Evolutionary conservation across 106 monocot genomes (phyloP), one percentile per base, ranked within the genome.

Genomic region (Dendrobium huoshanense): DNA sequence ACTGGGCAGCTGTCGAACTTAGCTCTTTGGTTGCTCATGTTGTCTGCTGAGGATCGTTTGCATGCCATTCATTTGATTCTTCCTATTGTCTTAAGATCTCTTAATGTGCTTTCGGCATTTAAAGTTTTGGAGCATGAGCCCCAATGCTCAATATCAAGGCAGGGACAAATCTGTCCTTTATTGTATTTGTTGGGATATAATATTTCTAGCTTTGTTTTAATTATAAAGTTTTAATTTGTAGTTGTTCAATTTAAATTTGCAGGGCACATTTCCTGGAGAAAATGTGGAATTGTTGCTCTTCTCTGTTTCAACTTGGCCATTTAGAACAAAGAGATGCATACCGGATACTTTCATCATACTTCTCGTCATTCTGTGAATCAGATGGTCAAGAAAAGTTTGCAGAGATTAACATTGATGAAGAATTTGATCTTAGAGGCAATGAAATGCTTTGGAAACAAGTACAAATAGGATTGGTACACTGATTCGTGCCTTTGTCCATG

Each of bases 391-490:
- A 72, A 49, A 75, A 70, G 70, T 16, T 40, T 42, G 22, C 68
- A 19, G 56, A 37, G 73, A 67, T 33, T 45, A 18, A 67, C 1
- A 29, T 75, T n/a, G 44, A 5, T 80, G 79, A 86, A 54, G 80
- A 78, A 31, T 88, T 87, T 81, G 83, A 90, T 78, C 11, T 96
- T 54, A 85, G 72, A 81, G 40, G 42, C 61, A 75, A 83, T 72
- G 82, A 79, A 61, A 83, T 88, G 29, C 89, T 94, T 72, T 94
- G 96, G 96, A 81, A 86, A n/a, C 88, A 92, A 85, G 89, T 94
- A 27, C 85, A 77, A 13, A 86, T 68, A 79, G 96, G 96, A 81
- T 82, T 96, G 92, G 94, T 96, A 87, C 4, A 37, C 22, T 64
- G 67, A 72, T 72, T 82, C 43, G 20, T 77, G 37, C 37, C 1